Conservation (phyloP, 805 yeast genomes). For the Wickerhamiella cacticola region DNA sequence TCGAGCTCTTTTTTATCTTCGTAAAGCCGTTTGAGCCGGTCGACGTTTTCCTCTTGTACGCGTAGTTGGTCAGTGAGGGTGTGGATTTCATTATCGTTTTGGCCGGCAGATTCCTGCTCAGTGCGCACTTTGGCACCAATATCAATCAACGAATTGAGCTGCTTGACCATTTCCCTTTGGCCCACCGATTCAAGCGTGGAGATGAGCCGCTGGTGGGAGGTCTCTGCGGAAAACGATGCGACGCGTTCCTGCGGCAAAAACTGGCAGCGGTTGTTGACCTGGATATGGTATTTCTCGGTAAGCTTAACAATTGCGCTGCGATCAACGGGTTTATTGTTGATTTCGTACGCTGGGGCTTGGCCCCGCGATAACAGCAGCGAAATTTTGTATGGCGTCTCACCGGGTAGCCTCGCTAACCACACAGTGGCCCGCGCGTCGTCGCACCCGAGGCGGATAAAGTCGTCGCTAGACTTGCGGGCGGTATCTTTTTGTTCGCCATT, state of each 20-base stretch:
- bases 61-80: conserved; percentile 2
- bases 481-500: conserved; percentile 43
- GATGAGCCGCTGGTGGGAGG: conserved; percentile 57
- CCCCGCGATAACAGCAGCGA: not conserved
- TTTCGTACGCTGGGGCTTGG: not conserved
- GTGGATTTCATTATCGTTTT: not conserved
- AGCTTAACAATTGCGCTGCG: conserved; percentile 42
- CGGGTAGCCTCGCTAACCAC: conserved; percentile 11
- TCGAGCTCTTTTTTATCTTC: conserved; percentile 9
- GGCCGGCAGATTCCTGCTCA: conserved; percentile 19
- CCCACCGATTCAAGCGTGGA: conserved; percentile 63
- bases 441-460: conserved; percentile 18
- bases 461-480: conserved; percentile 32
- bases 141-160: conserved; percentile 45
- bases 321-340: conserved; percentile 16
- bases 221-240: conserved; percentile 74
- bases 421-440: conserved; percentile 13
- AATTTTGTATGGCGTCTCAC: not conserved
- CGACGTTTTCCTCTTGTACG: conserved; percentile 14
- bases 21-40: conserved; percentile 3
- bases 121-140: conserved; percentile 33
- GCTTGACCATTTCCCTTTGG: conserved; percentile 32
- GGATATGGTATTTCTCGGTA: conserved; percentile 65
- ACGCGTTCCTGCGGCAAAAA: conserved; percentile 93
- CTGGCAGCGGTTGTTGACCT: conserved; percentile 83